Percentiles rank a stretch among this genome's conserved stretches.
Conservation (phyloP, 2,329 filamentous ascomycete species). For the Thermomyces lanuginosus region DNA sequence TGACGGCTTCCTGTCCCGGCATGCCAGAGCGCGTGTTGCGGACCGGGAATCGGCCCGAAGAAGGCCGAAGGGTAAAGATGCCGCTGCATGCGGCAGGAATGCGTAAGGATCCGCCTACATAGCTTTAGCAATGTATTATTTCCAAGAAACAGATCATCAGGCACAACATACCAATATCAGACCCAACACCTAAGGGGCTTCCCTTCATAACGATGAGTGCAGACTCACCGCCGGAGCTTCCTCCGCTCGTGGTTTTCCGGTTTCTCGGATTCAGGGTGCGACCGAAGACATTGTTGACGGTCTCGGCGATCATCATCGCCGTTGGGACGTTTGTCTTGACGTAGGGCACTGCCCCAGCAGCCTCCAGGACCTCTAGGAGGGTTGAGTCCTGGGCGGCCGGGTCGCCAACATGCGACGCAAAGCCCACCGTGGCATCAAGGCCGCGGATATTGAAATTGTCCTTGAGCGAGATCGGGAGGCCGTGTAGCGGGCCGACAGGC, state of each 20-base stretch:
- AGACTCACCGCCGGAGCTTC: constrained; percentile 36
- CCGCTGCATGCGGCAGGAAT: constrained; percentile 12
- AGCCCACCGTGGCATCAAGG: constrained; percentile 37
- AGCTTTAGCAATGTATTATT: neutral
- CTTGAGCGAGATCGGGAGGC: constrained; percentile 38
- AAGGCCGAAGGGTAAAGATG: constrained; percentile 13
- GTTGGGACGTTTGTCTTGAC: constrained; percentile 41
- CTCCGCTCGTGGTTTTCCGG: constrained; percentile 17
- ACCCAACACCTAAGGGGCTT: constrained; percentile 46
- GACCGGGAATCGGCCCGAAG: constrained; percentile 10
- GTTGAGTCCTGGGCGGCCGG: constrained; percentile 7
- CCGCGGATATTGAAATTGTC: constrained; percentile 44
- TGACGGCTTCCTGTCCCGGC: constrained; percentile 20
- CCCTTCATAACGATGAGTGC: constrained; percentile 45
- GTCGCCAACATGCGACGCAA: constrained; percentile 3
- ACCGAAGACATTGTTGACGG: constrained; percentile 28
- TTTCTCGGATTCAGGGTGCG: constrained; percentile 27
- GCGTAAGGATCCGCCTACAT: constrained; percentile 11
- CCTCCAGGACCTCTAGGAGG: constrained; percentile 23
- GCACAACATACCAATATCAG: constrained; percentile 42
- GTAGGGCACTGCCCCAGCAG: constrained; percentile 38
- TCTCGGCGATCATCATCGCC: constrained; percentile 35
- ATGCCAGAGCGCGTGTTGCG: constrained; percentile 11
- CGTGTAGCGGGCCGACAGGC: constrained; percentile 32
- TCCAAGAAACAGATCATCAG: neutral